Base-by-base conservation (phyloP, 768 basidiomycete genomes). In the Termitomyces sp. region DNA sequence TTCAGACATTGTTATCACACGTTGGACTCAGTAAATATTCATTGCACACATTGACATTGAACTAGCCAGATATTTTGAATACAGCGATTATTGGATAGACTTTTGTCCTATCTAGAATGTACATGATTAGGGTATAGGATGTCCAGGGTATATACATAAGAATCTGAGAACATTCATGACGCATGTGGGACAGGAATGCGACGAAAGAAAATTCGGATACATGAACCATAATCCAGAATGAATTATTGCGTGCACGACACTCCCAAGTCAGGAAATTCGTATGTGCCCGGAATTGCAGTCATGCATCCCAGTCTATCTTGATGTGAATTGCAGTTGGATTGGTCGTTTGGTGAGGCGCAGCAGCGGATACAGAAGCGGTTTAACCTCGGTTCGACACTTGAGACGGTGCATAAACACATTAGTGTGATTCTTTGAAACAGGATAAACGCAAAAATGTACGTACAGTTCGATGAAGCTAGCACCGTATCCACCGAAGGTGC, bases 381-480 rank as follows among this genome's bases (percentile, higher is more conserved):
- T 31, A 72, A 65, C 5, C 71, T 70, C 3, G 79, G 80, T 58
- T 81, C 80, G 46, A 82, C 69, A 51, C 81, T 81, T 58, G 31
- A 39, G 22, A 41, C 36, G 10, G 8, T n/a, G 16, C 13, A 13
- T 20, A 36, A 31, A 5, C 28, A 22, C 16, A 18, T 54, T 2
- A 48, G 26, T n/a, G 1, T 20, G 22, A 37, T 42, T 12, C n/a
- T 28, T 47, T 31, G 31, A 41, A 36, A 50, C 10, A 45, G 12
- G n/a, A 24, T 36, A 47, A 18, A 26, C 26, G 45, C 39, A 13
- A 22, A 16, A 34, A 20, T 41, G 16, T 33, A 59, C 58, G 56
- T 55, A 81, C 81, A 73, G 71, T 64, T 81, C 72, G 39, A 81
- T 80, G 58, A 82, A 81, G 56, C 80, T 81, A 39, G 79, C 77